Base-by-base conservation (phyloP, 23 red algal species). In the Gracilaria caudata region DNA sequence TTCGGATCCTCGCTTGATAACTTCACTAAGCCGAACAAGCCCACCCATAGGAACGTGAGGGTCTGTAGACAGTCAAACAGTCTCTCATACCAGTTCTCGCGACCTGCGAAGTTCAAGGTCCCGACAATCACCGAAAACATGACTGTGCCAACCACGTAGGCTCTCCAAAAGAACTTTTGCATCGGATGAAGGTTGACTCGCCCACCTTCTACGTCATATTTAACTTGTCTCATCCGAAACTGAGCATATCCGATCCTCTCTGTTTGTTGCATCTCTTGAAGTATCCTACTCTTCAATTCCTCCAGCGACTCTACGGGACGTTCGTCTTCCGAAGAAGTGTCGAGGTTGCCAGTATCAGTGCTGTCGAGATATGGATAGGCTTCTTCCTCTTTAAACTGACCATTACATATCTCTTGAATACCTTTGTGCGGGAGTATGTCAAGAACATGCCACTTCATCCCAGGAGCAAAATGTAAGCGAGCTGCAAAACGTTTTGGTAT, bases 1-100 rank as follows among this genome's bases (percentile, higher is more conserved):
- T 84, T 84, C 26, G 7, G 37, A 36, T 84, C 80, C 60, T 84
- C 80, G 51, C 60, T 84, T 34, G 23, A 44, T 7, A 84, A 45
- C 23, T 84, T 84, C 36, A 84, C 23, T 4, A 84, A 25, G 2
- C 80, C 80, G 34, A 84, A 84, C 3, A 84, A 5, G 17, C 58
- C 36, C 8, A 84, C 80, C 21, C 64, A 58, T 11, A 84, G 43
- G 12, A 68, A 26, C 7, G 80, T 84, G 21, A 59, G 21, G 12
- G 40, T 47, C 35, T 65, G 57, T 1, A 41, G 13, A 29, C 3
- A 6, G 46, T 84, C 80, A 14, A 30, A 25, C 28, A 84, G 12
- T 20, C 80, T 41, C 23, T 84, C 80, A 71, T 66, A 84, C 46
- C 29, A 33, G 28, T 71, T 71, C 26, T 84, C 80, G 2, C 80